Evolutionary conservation across 352 stramenopile genomes (phyloP).

Genomic region (Globisporangium alternatum): DNA sequence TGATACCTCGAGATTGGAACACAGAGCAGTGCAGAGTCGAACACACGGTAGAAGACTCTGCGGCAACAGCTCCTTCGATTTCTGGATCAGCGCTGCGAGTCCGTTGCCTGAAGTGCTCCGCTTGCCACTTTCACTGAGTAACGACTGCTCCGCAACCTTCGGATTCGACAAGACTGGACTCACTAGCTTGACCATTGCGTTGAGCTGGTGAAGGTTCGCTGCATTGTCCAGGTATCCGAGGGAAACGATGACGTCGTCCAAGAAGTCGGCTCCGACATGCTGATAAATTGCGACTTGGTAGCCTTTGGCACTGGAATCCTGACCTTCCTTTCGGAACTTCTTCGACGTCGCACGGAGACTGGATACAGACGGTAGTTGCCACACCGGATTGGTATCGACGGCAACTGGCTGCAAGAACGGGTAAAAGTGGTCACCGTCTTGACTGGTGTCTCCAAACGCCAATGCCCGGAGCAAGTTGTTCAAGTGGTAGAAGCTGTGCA

Average conservation of each 20-base stretch:
- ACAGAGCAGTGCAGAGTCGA: conserved; percentile 49
- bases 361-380: conserved; percentile 29
- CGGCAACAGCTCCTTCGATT: conserved; percentile 33
- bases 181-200: conserved; percentile 68
- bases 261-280: conserved; percentile 47
- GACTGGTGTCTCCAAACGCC: conserved; percentile 30
- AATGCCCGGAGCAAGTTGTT: conserved; percentile 44
- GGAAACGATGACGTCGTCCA: conserved; percentile 50
- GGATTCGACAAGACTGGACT: conserved; percentile 42
- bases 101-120: conserved; percentile 6
- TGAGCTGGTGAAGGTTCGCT: conserved; percentile 37
- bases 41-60: conserved; percentile 42
- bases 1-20: conserved; percentile 27
- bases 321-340: conserved; percentile 6
- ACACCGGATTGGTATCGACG: conserved; percentile 26
- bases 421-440: conserved; percentile 15
- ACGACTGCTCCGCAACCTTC: conserved; percentile 32
- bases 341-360: conserved; percentile 9
- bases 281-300: conserved; percentile 40
- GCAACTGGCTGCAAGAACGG: conserved; percentile 29
- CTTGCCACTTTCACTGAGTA: conserved; percentile 14
- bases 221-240: conserved; percentile 57
- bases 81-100: conserved; percentile 27
- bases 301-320: not conserved
- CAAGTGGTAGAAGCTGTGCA: conserved; percentile 55